Base-by-base conservation (phyloP, 2,329 filamentous ascomycete species). In the Cladophialophora yegresii region DNA sequence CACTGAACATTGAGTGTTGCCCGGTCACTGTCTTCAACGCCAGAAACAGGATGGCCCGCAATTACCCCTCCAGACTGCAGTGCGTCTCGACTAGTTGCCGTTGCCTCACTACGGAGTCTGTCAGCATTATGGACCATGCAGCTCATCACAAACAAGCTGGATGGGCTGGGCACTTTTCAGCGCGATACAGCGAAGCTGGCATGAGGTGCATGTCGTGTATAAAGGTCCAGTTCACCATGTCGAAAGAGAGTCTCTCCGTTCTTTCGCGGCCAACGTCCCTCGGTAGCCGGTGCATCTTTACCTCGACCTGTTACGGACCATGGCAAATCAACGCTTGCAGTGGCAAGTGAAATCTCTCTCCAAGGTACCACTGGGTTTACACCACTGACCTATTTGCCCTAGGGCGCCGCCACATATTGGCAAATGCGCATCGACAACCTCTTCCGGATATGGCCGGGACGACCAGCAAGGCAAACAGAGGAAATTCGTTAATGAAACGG, bases 1-100 rank as follows among this genome's bases (percentile, higher is more conserved):
- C 47, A 13, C 8, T 20, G 4, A 50, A 50, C 8, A 2, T 50
- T 10, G 13, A 50, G 47, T n/a, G 47, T 26, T 50, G 47, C 22
- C 47, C 47, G 47, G 47, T 50, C 10, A 50, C 47, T 50, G 23
- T 22, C 12, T 16, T 50, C 13, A 28, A 50, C 22, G 20, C 47
- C 47, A 50, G 47, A 50, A 50, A 28, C 47, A 50, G 47, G 9
- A 50, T 50, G 20, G 47, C 23, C 47, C 47, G 47, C 47, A 50
- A 10, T 23, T 49, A 8, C 20, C 22, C 47, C 47, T 26, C 22
- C 16, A 13, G 47, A 50, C 16, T 20, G 47, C 47, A 23, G 47
- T 20, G 23, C 20, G 20, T 50, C 47, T 50, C 22, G 23, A 43
- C 36, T 22, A 10, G 13, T 8, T 26, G 47, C 23, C 22, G 23